Evolutionary conservation across 1,139 yeast genomes (phyloP).

Genomic region (Torulaspora globosa): DNA sequence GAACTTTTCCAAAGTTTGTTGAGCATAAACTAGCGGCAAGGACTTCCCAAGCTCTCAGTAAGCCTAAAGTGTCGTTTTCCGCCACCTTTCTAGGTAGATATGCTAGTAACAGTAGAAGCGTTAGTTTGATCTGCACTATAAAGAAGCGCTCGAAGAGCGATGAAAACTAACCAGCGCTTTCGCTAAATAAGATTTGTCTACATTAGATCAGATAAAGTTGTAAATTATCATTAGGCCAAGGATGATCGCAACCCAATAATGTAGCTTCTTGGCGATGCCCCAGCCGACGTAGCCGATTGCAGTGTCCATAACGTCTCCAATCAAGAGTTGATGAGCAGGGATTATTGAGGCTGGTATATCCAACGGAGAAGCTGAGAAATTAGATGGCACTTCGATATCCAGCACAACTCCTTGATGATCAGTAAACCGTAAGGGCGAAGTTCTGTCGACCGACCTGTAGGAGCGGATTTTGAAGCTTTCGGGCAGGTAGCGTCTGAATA

Average conservation of each 20-base stretch:
- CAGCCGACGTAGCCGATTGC: slow-evolving; percentile 24
- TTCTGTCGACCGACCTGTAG: slow-evolving; percentile 31
- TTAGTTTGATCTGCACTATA: neutral
- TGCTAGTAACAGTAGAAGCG: neutral
- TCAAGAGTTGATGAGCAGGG: slow-evolving; percentile 2
- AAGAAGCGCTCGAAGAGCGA: neutral
- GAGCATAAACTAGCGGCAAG: slow-evolving; percentile 4
- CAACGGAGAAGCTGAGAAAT: slow-evolving; percentile 1
- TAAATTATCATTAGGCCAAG: slow-evolving; percentile 5
- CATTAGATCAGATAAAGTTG: neutral
- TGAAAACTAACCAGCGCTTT: neutral
- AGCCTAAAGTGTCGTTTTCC: neutral
- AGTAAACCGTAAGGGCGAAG: slow-evolving; percentile 27
- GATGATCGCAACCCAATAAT: slow-evolving; percentile 12
- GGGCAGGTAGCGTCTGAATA: slow-evolving; percentile 48
- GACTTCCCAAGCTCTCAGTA: neutral
- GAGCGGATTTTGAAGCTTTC: slow-evolving; percentile 10
- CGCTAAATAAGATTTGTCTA: neutral
- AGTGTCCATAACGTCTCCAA: slow-evolving; percentile 14
- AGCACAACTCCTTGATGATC: slow-evolving; percentile 40
- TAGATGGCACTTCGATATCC: slow-evolving; percentile 22
- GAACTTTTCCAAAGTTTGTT: neutral
- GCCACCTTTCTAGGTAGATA: neutral
- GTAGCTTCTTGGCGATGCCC: slow-evolving; percentile 14
- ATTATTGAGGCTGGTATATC: slow-evolving; percentile 2